phyloP scores from a whole-genome alignment of 371 early-diverging fungal species.

The Mucor irregularis region DNA sequence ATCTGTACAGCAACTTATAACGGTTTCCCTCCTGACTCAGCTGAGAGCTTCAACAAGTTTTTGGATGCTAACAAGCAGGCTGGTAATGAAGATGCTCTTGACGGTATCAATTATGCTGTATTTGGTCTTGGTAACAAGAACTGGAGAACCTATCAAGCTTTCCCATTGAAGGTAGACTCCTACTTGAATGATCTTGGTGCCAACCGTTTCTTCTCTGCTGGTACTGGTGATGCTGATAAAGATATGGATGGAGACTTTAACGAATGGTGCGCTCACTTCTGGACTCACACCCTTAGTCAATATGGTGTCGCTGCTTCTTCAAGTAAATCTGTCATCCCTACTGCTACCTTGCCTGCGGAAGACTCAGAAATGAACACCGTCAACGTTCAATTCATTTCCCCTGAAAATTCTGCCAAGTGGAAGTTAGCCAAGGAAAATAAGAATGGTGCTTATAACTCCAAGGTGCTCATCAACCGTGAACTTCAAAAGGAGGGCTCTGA shows the following conservation, averaged over 20 bases:
- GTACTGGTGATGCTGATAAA: constrained; percentile 53
- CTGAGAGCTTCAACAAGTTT: constrained; percentile 53
- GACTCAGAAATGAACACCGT: constrained; percentile 13
- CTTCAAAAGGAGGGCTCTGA: constrained; percentile 35
- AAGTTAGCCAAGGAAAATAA: constrained; percentile 26
- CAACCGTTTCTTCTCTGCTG: constrained; percentile 39
- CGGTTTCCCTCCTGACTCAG: constrained; percentile 59
- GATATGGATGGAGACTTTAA: constrained; percentile 55
- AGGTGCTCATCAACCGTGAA: constrained; percentile 30
- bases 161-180: constrained; percentile 47
- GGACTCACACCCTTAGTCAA: constrained; percentile 31
- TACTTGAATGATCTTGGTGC: constrained; percentile 50
- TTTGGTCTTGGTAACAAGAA: constrained; percentile 63
- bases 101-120: constrained; percentile 47
- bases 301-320: constrained; percentile 38
- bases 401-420: constrained; percentile 29
- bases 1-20: constrained; percentile 58
- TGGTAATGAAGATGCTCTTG: constrained; percentile 21
- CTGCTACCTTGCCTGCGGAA: constrained; percentile 17
- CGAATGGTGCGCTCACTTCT: constrained; percentile 50
- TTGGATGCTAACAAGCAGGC: constrained; percentile 33
- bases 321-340: constrained; percentile 36
- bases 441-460: constrained; percentile 30
- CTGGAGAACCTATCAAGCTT: constrained; percentile 61
- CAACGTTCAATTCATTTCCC: constrained; percentile 27